Conservation (phyloP, 371 early-diverging fungal species). For the Apophysomyces trapeziformis region DNA sequence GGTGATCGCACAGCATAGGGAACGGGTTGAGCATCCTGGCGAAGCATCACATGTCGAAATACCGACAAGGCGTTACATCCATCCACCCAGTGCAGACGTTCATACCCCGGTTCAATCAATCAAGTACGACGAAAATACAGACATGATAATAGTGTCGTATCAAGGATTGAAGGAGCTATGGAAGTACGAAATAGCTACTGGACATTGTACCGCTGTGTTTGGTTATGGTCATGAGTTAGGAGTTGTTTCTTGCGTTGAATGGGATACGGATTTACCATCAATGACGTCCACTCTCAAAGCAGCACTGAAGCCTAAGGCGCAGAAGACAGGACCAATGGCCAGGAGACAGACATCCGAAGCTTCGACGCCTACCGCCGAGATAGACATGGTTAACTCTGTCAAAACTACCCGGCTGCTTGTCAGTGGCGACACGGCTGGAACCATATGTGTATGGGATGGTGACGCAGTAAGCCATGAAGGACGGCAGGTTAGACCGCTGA, state of each 20-base stretch:
- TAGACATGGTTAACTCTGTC: neutral
- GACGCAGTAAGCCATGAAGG: slow-evolving; percentile 24
- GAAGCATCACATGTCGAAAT: slow-evolving; percentile 4
- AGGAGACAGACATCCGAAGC: neutral
- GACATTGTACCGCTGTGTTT: slow-evolving; percentile 32
- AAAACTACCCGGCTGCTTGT: slow-evolving; percentile 42
- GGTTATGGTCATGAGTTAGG: slow-evolving; percentile 30
- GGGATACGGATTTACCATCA: slow-evolving; percentile 30
- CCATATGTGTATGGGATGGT: slow-evolving; percentile 48
- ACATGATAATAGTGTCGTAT: slow-evolving; percentile 37
- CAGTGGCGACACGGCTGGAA: slow-evolving; percentile 53
- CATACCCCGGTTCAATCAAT: slow-evolving; percentile 29
- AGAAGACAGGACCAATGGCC: neutral
- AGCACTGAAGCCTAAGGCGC: slow-evolving; percentile 21
- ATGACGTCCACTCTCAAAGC: slow-evolving; percentile 21
- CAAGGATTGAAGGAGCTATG: slow-evolving; percentile 20
- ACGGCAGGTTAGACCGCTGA: slow-evolving; percentile 25
- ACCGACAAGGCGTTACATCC: slow-evolving; percentile 23
- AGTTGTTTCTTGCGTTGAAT: slow-evolving; percentile 44
- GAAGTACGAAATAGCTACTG: slow-evolving; percentile 35
- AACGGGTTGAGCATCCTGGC: slow-evolving; percentile 10
- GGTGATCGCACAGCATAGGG: slow-evolving; percentile 17
- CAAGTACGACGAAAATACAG: slow-evolving; percentile 30
- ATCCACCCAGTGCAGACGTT: slow-evolving; percentile 14
- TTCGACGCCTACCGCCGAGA: slow-evolving; percentile 1